phyloP scores from a whole-genome alignment of 2,329 filamentous ascomycete species.

The Colletotrichum echinochloae region DNA sequence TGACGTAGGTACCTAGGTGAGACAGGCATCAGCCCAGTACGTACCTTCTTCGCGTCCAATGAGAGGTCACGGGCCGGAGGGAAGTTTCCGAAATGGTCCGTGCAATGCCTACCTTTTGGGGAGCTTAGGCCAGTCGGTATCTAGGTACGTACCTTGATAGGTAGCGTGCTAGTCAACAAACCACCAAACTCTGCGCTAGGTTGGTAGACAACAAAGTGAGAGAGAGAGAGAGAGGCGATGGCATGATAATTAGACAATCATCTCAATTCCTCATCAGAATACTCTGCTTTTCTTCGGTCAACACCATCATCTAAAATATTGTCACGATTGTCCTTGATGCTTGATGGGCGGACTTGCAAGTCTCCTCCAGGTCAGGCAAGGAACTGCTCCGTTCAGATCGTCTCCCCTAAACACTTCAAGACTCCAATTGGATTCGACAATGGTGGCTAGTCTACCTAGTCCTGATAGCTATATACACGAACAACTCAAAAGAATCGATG shows the following conservation, averaged over 20 bases:
- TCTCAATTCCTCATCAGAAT: background rate
- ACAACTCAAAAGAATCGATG: background rate
- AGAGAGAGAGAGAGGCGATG: too few species aligned
- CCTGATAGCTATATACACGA: background rate
- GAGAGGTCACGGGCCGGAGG: background rate
- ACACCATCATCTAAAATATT: background rate
- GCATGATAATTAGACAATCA: too few species aligned
- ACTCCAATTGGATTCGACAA: background rate
- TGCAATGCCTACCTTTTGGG: background rate
- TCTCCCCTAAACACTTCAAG: background rate
- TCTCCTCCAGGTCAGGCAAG: background rate
- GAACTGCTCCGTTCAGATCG: background rate
- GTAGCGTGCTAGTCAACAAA: too few species aligned
- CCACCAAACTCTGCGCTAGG: background rate
- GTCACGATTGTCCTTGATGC: background rate
- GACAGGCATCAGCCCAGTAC: background rate
- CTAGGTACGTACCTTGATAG: too few species aligned
- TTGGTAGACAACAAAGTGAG: too few species aligned
- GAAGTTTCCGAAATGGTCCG: background rate
- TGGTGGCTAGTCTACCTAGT: background rate
- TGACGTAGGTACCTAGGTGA: conserved; percentile 25
- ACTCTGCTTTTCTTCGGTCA: background rate
- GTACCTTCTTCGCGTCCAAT: background rate
- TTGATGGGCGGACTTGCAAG: background rate
- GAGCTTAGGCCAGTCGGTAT: too few species aligned